Evolutionary conservation across 2,329 filamentous ascomycete genomes (phyloP).

Genomic region (Daldinia sp.): DNA sequence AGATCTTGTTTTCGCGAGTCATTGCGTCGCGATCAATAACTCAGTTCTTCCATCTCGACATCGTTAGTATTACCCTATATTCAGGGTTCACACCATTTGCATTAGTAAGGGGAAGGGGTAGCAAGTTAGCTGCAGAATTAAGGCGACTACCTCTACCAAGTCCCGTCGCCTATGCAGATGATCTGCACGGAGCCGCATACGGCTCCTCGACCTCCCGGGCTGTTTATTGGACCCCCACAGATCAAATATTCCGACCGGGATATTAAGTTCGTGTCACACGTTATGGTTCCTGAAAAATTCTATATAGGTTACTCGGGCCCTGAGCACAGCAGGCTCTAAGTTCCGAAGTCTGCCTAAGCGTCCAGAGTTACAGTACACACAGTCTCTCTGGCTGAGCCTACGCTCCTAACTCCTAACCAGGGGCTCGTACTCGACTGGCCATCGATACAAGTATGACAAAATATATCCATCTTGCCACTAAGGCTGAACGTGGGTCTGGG

Average conservation of each 20-base stretch:
- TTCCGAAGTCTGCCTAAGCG: constrained; percentile 5
- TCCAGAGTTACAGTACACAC: not conserved
- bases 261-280: constrained; percentile 27
- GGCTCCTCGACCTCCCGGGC: not conserved
- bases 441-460: not conserved
- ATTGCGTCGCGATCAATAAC: constrained; percentile 15
- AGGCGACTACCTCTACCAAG: constrained; percentile 9
- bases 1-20: constrained; percentile 19
- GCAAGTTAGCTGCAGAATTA: constrained; percentile 11
- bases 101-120: constrained; percentile 14
- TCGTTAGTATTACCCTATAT: constrained; percentile 9
- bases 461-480: constrained; percentile 9
- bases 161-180: constrained; percentile 20
- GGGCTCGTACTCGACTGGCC: not conserved
- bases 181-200: constrained; percentile 24
- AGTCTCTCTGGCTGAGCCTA: not conserved
- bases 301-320: constrained; percentile 19
- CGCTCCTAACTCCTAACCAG: not conserved
- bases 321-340: constrained; percentile 18
- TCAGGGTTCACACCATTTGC: constrained; percentile 12
- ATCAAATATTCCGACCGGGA: constrained; percentile 13
- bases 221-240: constrained; percentile 27
- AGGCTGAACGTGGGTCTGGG: constrained; percentile 12
- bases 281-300: constrained; percentile 19
- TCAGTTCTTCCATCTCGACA: constrained; percentile 10